Percentiles rank a stretch among this genome's conserved stretches.
These are phyloP conservation scores for Chaetomiaceae sp. DNA, from an alignment of 2,329 filamentous ascomycete species.

Conservation along the genomic window DNA sequence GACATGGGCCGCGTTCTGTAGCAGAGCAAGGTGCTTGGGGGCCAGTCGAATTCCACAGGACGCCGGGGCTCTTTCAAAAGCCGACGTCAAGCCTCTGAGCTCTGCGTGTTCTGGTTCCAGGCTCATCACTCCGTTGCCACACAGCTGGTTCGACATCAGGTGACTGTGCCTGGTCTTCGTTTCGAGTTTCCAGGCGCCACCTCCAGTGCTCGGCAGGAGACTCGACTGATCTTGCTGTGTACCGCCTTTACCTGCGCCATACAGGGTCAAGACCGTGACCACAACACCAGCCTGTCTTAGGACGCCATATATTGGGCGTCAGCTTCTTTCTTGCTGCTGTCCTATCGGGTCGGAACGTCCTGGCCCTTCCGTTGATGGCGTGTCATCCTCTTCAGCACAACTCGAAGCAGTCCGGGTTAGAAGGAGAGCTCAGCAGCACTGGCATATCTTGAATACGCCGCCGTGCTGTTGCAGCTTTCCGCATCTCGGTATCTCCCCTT, in stretches of 20 bases:
- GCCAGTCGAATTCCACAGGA: neutral
- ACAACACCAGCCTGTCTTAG: neutral
- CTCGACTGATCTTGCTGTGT: neutral
- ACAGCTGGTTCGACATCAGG: neutral
- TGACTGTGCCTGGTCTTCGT: neutral
- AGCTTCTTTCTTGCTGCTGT: neutral
- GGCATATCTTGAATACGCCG: neutral
- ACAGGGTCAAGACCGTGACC: neutral
- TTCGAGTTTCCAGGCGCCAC: neutral
- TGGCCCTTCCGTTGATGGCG: slow-evolving; percentile 1
- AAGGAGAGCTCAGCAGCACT: neutral
- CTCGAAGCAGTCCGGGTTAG: neutral
- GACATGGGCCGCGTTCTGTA: neutral
- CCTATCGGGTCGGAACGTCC: neutral
- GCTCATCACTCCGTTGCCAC: neutral
- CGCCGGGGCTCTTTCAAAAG: neutral
- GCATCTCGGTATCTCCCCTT: neutral
- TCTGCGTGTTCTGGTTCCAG: too few species aligned
- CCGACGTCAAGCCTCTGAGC: too few species aligned
- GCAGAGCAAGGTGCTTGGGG: neutral
- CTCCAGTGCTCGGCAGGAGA: neutral
- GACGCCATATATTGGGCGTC: neutral
- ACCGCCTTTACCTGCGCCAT: neutral
- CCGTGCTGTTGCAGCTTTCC: neutral
- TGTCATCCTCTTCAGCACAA: neutral